Conservation (phyloP, 208 protist species). For the Kentomonas sorsogonicus region DNA sequence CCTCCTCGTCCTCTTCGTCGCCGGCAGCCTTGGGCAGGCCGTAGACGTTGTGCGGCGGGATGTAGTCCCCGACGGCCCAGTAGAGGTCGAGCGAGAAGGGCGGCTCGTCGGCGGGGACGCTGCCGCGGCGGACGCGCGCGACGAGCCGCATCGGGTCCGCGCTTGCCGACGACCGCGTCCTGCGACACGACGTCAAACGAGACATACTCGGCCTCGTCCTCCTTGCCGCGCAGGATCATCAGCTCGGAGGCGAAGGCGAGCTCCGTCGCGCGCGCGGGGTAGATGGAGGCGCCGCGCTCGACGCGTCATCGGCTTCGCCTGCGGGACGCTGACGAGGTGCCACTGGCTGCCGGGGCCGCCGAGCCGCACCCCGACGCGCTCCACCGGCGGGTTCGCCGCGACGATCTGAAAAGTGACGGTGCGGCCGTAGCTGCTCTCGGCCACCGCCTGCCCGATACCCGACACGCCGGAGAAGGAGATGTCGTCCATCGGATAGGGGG, state of each 20-base stretch:
- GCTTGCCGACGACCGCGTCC: conserved; percentile 18
- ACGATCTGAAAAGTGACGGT: conserved; percentile 28
- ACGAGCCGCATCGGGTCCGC: conserved; percentile 10
- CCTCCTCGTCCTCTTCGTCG: not conserved
- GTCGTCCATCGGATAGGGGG: conserved; percentile 23
- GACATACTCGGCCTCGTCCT: conserved; percentile 10
- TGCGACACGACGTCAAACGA: conserved; percentile 16
- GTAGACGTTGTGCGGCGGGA: not conserved
- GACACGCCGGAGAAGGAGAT: conserved; percentile 38
- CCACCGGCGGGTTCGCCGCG: conserved; percentile 15
- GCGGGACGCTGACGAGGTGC: conserved; percentile 38
- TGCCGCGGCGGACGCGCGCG: not conserved
- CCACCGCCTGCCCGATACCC: conserved; percentile 24
- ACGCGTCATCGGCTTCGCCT: conserved; percentile 27
- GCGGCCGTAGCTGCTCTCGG: conserved; percentile 23
- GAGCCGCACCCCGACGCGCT: conserved; percentile 36
- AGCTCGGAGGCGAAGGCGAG: conserved; percentile 28
- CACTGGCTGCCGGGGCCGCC: conserved; percentile 47
- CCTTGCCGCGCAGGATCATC: not conserved
- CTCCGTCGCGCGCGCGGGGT: conserved; percentile 24
- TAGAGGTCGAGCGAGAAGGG: conserved; percentile 19
- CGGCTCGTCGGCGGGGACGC: not conserved
- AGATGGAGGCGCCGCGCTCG: conserved; percentile 2
- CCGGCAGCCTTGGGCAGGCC: not conserved
- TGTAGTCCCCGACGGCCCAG: conserved; percentile 20